Conservation (phyloP, 805 yeast genomes). For the Teunomyces aglyptinius region DNA sequence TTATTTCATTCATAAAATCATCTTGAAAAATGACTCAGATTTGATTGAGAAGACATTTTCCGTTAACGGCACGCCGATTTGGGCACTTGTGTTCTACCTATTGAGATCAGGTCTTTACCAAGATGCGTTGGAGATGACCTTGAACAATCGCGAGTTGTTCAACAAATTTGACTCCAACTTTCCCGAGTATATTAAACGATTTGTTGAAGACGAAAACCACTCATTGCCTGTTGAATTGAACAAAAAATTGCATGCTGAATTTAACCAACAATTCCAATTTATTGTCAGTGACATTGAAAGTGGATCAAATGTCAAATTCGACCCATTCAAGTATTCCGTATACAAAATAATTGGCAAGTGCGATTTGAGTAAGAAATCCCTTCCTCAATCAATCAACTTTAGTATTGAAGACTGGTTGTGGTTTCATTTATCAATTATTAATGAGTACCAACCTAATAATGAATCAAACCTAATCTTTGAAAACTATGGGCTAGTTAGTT, state of each 20-base stretch:
- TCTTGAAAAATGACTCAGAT: conserved; percentile 29
- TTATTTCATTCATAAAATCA: conserved; percentile 47
- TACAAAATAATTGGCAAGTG: conserved; percentile 94
- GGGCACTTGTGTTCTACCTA: conserved; percentile 87
- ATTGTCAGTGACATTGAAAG: conserved; percentile 40
- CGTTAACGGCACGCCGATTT: conserved; percentile 84
- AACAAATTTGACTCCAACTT: conserved; percentile 84
- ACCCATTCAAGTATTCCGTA: conserved; percentile 87
- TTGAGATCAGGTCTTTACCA: conserved; percentile 77
- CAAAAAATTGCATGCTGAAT: conserved; percentile 73
- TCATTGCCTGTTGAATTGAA: conserved; percentile 64
- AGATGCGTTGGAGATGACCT: conserved; percentile 73
- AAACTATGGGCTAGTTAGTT: conserved; percentile 66
- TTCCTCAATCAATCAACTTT: conserved; percentile 65
- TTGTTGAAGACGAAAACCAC: conserved; percentile 49
- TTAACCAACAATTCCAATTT: conserved; percentile 75
- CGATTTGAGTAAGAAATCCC: conserved; percentile 60
- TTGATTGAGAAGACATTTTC: conserved; percentile 26
- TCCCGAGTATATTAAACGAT: conserved; percentile 74
- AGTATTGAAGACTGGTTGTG: conserved; percentile 96
- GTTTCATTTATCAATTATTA: conserved; percentile 80
- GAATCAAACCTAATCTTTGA: conserved; percentile 58
- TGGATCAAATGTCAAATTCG: conserved; percentile 43
- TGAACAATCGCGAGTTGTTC: conserved; percentile 65
- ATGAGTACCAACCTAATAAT: conserved; percentile 42